Percentiles rank a stretch among this genome's conserved stretches.
Conservation (phyloP, 768 basidiomycete genomes). For the Podaxis pistillaris region DNA sequence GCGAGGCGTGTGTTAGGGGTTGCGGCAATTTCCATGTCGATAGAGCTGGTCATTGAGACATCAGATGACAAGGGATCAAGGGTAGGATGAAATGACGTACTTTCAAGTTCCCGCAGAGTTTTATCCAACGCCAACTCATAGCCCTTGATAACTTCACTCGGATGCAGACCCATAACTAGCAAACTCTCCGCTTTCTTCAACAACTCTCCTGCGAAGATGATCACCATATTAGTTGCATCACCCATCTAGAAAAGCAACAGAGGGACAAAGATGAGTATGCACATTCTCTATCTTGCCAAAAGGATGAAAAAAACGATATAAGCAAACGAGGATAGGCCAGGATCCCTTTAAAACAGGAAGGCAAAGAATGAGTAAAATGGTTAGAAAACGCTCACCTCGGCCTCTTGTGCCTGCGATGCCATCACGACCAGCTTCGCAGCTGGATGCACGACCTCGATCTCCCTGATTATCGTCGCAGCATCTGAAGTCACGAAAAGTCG, state of each 20-base stretch:
- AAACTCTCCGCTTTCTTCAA: slow-evolving; percentile 91
- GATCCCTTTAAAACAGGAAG: not conserved
- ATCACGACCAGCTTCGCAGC: slow-evolving; percentile 99
- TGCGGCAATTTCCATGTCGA: slow-evolving; percentile 67
- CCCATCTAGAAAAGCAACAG: slow-evolving; percentile 67
- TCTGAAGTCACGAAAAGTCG: slow-evolving; percentile 96
- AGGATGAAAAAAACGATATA: not conserved
- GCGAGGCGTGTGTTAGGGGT: slow-evolving; percentile 67
- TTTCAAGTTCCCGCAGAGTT: slow-evolving; percentile 84
- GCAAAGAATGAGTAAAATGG: not conserved
- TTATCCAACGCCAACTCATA: slow-evolving; percentile 90
- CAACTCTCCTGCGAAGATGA: slow-evolving; percentile 94
- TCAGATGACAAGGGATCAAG: slow-evolving; percentile 13
- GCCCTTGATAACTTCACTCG: slow-evolving; percentile 92
- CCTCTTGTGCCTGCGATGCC: slow-evolving; percentile 95
- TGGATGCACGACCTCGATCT: slow-evolving; percentile 98
- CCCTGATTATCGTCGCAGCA: slow-evolving; percentile 97
- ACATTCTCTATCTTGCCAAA: not conserved
- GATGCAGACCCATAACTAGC: slow-evolving; percentile 95
- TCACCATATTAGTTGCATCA: slow-evolving; percentile 92
- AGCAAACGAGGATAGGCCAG: no score
- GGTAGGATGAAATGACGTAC: slow-evolving; percentile 46
- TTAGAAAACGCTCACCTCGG: slow-evolving; percentile 61
- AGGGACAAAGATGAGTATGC: slow-evolving; percentile 1
- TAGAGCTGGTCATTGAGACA: slow-evolving; percentile 47